Evolutionary conservation across 352 stramenopile species (phyloP).

Genomic region (Phytophthora sojae): DNA sequence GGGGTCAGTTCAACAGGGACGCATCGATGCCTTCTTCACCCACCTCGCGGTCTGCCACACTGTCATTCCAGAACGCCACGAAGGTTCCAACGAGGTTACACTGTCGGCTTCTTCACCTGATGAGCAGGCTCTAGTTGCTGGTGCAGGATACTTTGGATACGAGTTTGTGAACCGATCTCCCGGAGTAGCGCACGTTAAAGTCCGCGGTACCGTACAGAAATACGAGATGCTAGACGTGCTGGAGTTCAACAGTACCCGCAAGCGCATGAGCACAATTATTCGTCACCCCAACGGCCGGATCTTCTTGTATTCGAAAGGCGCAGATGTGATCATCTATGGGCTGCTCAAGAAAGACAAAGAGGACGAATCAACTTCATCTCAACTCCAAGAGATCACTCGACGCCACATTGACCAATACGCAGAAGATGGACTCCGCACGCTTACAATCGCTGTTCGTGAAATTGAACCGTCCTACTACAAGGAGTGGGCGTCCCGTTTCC

Average conservation of each 20-base stretch:
- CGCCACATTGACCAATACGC: conserved; percentile 85
- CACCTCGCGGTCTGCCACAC: conserved; percentile 95
- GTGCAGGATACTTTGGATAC: conserved; percentile 77
- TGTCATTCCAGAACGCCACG: conserved; percentile 96
- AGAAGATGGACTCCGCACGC: conserved; percentile 87
- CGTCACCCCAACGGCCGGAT: conserved; percentile 64
- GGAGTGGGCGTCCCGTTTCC: conserved; percentile 67
- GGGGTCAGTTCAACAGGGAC: conserved; percentile 51
- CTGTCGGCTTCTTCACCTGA: conserved; percentile 85
- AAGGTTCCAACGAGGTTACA: conserved; percentile 68
- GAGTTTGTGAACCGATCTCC: conserved; percentile 76
- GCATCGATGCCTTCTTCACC: conserved; percentile 83
- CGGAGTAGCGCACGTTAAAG: conserved; percentile 54
- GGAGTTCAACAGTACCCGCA: conserved; percentile 93
- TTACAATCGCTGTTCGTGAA: conserved; percentile 84
- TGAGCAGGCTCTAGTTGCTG: conserved; percentile 88
- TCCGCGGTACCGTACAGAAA: conserved; percentile 50
- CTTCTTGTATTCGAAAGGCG: conserved; percentile 79
- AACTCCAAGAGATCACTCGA: conserved; percentile 52
- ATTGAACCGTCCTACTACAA: conserved; percentile 59
- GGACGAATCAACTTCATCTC: conserved; percentile 26
- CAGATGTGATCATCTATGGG: conserved; percentile 75
- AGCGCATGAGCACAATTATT: conserved; percentile 94
- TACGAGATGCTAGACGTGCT: conserved; percentile 91
- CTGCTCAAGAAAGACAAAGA: conserved; percentile 47